A percentile compares a stretch with the other conserved stretches of the same genome.
Conservation (phyloP, 108 stramenopile genomes). For the Seminavis robusta region DNA sequence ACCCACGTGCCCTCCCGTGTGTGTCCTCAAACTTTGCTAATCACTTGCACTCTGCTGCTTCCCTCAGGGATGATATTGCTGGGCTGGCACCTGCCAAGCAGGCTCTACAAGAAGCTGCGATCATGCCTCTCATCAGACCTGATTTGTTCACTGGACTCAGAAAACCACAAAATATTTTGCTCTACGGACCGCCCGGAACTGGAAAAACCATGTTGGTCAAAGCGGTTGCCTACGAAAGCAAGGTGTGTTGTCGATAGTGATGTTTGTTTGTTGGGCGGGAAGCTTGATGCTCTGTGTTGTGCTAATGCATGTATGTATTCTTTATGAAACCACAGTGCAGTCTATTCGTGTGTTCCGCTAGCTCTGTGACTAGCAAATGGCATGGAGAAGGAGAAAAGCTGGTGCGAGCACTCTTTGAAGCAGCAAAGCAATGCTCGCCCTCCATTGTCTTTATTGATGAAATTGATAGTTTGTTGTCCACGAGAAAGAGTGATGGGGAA, state of each 20-base stretch:
- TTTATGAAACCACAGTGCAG: slow-evolving; percentile 54
- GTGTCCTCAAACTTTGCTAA: no score
- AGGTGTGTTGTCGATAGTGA: neutral
- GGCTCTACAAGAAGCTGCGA: slow-evolving; percentile 88
- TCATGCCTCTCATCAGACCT: slow-evolving; percentile 88
- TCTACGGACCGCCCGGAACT: slow-evolving; percentile 90
- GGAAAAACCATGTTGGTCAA: slow-evolving; percentile 92
- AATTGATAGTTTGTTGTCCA: slow-evolving; percentile 85
- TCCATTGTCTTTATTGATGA: slow-evolving; percentile 94
- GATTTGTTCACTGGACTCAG: slow-evolving; percentile 90
- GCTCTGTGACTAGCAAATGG: slow-evolving; percentile 80
- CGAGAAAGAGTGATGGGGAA: slow-evolving; percentile 54
- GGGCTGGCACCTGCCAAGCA: slow-evolving; percentile 84
- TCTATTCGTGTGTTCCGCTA: slow-evolving; percentile 75
- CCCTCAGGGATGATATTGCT: slow-evolving; percentile 75
- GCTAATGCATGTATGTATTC: slow-evolving; percentile 67
- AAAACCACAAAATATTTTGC: slow-evolving; percentile 74
- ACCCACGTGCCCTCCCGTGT: no score
- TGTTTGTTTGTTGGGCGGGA: slow-evolving; percentile 18
- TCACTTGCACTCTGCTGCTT: no score
- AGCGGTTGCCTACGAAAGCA: slow-evolving; percentile 61
- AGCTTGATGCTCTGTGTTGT: slow-evolving; percentile 80
- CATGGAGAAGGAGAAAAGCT: slow-evolving; percentile 90
- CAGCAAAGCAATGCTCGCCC: slow-evolving; percentile 67
- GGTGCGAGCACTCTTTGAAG: slow-evolving; percentile 73